A percentile compares a stretch with the other conserved stretches of the same genome.
Conservation (phyloP, 768 basidiomycete genomes). For the Suillus placidus region DNA sequence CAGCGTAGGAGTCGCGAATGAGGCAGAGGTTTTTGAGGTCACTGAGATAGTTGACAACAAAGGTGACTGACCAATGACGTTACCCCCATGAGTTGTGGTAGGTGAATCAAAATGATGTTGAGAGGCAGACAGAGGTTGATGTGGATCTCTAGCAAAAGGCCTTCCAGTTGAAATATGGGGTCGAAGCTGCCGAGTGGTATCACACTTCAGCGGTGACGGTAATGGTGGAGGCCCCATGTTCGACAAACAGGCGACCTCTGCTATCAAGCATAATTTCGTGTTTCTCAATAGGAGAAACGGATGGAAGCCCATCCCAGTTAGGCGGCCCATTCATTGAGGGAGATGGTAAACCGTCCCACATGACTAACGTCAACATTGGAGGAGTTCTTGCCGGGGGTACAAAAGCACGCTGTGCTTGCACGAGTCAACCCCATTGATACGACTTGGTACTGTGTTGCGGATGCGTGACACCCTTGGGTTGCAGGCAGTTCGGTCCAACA, state of each 20-base stretch:
- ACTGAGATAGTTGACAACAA: conserved; percentile 45
- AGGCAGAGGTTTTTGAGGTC: conserved; percentile 36
- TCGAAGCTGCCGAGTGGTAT: conserved; percentile 53
- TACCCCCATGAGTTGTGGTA: conserved; percentile 12
- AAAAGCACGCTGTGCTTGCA: too few species aligned
- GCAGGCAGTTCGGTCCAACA: too few species aligned
- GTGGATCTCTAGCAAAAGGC: conserved; percentile 48
- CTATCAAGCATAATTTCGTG: conserved; percentile 23
- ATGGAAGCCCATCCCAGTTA: conserved; percentile 16
- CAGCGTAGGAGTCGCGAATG: conserved; percentile 31
- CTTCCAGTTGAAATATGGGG: conserved; percentile 51
- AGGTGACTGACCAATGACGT: conserved; percentile 45
- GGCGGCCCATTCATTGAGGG: conserved; percentile 33
- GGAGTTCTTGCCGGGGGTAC: too few species aligned
- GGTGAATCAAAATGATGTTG: conserved; percentile 21
- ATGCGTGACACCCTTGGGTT: too few species aligned
- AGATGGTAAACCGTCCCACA: conserved; percentile 41
- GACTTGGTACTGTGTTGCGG: too few species aligned
- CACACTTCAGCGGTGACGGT: conserved; percentile 41
- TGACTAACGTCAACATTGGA: too few species aligned
- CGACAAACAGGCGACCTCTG: conserved; percentile 42
- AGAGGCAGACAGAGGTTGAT: conserved; percentile 37
- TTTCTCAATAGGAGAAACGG: conserved; percentile 36
- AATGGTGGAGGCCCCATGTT: conserved; percentile 58
- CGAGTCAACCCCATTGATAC: too few species aligned